These are phyloP conservation scores for Neurospora sp. DNA, from an alignment of 495 filamentous ascomycete species.

Conservation along the genomic window DNA sequence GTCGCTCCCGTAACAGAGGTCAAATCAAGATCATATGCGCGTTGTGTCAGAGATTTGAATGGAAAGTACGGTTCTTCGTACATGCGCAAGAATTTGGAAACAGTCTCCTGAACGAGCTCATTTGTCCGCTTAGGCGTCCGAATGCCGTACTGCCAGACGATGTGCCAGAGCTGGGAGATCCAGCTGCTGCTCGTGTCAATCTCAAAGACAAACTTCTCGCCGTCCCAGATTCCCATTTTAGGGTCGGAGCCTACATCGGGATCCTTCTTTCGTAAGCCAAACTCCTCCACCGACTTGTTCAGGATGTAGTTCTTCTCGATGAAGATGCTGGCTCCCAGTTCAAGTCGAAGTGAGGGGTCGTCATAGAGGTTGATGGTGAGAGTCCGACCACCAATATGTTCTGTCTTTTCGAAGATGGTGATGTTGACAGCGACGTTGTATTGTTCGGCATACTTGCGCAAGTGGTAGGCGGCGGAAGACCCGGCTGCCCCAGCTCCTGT, in stretches of 20 bases:
- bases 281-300: slow-evolving; percentile 59
- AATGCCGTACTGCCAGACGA: slow-evolving; percentile 76
- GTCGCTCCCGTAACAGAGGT: slow-evolving; percentile 53
- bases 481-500: slow-evolving; percentile 86
- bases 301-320: slow-evolving; percentile 79
- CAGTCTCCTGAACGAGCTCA: slow-evolving; percentile 58
- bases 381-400: slow-evolving; percentile 76
- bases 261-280: slow-evolving; percentile 47
- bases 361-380: slow-evolving; percentile 79
- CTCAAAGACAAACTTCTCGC: slow-evolving; percentile 61
- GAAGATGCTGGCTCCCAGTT: slow-evolving; percentile 90
- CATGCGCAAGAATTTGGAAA: slow-evolving; percentile 66
- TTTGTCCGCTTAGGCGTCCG: slow-evolving; percentile 64
- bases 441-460: slow-evolving; percentile 56
- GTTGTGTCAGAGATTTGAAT: slow-evolving; percentile 62
- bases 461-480: slow-evolving; percentile 74
- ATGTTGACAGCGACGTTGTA: slow-evolving; percentile 52
- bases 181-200: slow-evolving; percentile 38
- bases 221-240: slow-evolving; percentile 77
- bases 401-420: slow-evolving; percentile 77
- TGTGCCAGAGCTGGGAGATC: slow-evolving; percentile 65
- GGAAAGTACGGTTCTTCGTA: slow-evolving; percentile 80
- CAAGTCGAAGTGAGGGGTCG: slow-evolving; percentile 59
- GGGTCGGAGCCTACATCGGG: slow-evolving; percentile 26
- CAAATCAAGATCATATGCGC: slow-evolving; percentile 55